Evolutionary conservation across 2,329 filamentous ascomycete species (phyloP).

Genomic region (Apiospora hydei): DNA sequence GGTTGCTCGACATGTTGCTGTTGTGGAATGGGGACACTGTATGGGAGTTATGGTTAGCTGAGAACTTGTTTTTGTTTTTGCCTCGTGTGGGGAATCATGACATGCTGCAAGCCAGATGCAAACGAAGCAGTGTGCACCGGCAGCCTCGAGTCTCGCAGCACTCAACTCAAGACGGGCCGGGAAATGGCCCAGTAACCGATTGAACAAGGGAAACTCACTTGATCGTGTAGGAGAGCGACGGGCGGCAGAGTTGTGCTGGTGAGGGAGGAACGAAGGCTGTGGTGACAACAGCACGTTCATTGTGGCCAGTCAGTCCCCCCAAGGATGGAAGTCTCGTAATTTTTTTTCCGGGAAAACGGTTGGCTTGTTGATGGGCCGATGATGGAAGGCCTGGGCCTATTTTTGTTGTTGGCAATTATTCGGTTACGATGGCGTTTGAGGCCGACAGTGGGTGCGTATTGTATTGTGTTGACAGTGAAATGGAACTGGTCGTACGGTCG

Average conservation of each 20-base stretch:
- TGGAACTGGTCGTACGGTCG: slow-evolving; percentile 10
- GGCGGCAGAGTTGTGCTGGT: slow-evolving; percentile 60
- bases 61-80: not conserved
- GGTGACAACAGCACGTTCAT: slow-evolving; percentile 71
- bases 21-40: slow-evolving; percentile 56
- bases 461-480: not conserved
- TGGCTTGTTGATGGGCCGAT: slow-evolving; percentile 11
- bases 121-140: not conserved
- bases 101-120: not conserved
- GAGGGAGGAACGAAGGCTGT: slow-evolving; percentile 65
- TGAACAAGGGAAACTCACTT: slow-evolving; percentile 52
- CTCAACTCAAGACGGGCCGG: not conserved
- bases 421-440: slow-evolving; percentile 5
- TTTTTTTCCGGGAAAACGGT: not conserved
- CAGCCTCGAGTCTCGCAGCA: not conserved
- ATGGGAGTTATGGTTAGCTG: slow-evolving; percentile 27
- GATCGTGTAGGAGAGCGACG: slow-evolving; percentile 62
- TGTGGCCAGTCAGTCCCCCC: slow-evolving; percentile 33
- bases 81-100: not conserved
- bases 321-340: not conserved
- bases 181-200: slow-evolving; percentile 29
- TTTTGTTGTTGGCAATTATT: slow-evolving; percentile 18
- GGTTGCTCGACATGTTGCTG: slow-evolving; percentile 55
- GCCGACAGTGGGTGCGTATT: slow-evolving; percentile 8
- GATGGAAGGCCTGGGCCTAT: not conserved